Evolutionary conservation across 2,329 filamentous ascomycete species (phyloP).

Genomic region (Madurella mycetomatis): DNA sequence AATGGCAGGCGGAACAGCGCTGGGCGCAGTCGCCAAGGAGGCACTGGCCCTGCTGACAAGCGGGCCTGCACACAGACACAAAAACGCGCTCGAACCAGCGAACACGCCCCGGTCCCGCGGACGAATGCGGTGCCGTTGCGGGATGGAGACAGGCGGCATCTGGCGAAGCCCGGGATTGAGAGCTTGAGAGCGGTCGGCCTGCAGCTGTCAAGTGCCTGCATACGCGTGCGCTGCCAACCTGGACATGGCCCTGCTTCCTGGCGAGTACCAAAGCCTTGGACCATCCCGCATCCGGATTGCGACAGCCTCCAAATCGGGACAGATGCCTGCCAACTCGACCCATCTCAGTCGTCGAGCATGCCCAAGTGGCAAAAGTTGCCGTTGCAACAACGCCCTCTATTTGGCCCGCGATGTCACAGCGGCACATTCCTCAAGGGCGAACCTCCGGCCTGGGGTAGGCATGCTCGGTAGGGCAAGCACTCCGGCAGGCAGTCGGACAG

Average conservation of each 20-base stretch:
- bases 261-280: background rate
- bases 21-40: too few relatives aligned
- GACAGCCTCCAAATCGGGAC: slow-evolving; percentile 5
- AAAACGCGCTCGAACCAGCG: too few relatives aligned
- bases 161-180: slow-evolving; percentile 6
- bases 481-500: too few relatives aligned
- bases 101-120: too few relatives aligned
- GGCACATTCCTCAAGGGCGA: background rate
- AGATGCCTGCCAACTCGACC: background rate
- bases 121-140: background rate
- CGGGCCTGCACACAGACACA: too few relatives aligned
- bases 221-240: slow-evolving; percentile 6
- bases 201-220: slow-evolving; percentile 10
- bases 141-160: background rate
- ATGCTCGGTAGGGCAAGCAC: too few relatives aligned
- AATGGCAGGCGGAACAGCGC: too few relatives aligned
- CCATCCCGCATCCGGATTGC: slow-evolving; percentile 6
- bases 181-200: background rate
- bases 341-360: background rate
- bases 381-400: background rate
- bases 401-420: slow-evolving; percentile 7
- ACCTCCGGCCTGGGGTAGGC: too few relatives aligned
- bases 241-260: background rate
- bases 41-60: too few relatives aligned
- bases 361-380: background rate